phyloP scores from a whole-genome alignment of 1,284 basidiomycete genomes.

The Cryptococcus neoformans region DNA sequence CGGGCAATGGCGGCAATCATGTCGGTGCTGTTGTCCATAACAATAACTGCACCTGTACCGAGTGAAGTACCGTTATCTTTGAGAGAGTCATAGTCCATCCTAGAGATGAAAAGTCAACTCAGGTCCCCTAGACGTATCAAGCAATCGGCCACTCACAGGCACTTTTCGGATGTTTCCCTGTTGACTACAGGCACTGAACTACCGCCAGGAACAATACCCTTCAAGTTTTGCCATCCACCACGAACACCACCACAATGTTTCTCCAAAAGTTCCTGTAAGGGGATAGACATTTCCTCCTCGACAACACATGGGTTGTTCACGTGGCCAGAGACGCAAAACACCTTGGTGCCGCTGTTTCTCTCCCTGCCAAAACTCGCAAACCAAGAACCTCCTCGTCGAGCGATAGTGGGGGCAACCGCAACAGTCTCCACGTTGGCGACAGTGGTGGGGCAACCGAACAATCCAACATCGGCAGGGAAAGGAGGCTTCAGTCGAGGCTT shows the following conservation, averaged over 20 bases:
- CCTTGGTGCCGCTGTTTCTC: conserved; percentile 92
- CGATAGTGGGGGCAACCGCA: conserved; percentile 95
- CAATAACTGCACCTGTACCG: conserved; percentile 96
- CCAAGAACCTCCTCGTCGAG: conserved; percentile 86
- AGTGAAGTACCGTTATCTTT: conserved; percentile 93
- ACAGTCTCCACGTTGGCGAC: conserved; percentile 99
- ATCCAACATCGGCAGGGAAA: conserved; percentile 96
- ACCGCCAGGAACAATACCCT: conserved; percentile 90
- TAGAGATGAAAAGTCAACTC: conserved; percentile 37
- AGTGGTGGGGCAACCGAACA: conserved; percentile 95
- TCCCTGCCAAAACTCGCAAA: conserved; percentile 90
- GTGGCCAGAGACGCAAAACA: conserved; percentile 94
- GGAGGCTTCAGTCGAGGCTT: conserved; percentile 99
- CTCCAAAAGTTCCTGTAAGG: conserved; percentile 88
- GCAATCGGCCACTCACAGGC: conserved; percentile 61
- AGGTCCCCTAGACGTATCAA: not conserved
- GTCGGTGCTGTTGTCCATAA: conserved; percentile 98
- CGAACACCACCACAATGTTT: conserved; percentile 93
- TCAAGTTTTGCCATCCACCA: conserved; percentile 94
- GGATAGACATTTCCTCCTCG: conserved; percentile 99
- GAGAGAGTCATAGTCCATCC: conserved; percentile 98
- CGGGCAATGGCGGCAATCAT: conserved; percentile 89
- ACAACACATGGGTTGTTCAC: conserved; percentile 98
- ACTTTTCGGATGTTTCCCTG: conserved; percentile 73
- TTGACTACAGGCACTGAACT: conserved; percentile 94